Evolutionary conservation across 2,329 filamentous ascomycete genomes (phyloP), one percentile per base, ranked within the genome.

Genomic region (Fusarium neocosmosporiellum): DNA sequence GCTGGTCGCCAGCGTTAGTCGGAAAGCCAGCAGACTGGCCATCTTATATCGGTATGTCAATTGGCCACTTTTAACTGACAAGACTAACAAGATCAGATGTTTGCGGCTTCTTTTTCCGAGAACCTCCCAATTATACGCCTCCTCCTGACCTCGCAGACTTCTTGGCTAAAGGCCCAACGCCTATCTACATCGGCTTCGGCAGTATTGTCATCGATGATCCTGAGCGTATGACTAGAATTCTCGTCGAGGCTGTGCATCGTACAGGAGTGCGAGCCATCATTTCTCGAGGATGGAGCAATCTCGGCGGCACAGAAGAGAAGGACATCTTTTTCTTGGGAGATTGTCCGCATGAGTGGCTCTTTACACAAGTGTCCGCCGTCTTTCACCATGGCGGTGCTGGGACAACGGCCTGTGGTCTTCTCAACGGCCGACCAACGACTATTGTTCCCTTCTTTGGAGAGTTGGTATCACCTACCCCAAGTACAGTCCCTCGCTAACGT

Each of bases 371-470:
- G 2, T 82, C 83, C 24, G 90, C 89, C 0, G 91, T 91, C 3
- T 87, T 94, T 2, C 92, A 93, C 66, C 92, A 94, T 68, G 91
- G 92, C 13, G 92, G 92, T 13, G 92, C 92, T 1, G 92, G 92
- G 6, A 94, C 92, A 0, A 0, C 91, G 1, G 92, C 92, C 1
- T 92, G 91, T 46, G 91, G 91, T 2, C 83, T 94, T 29, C 91
- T 90, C 77, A 91, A 87, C 72, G 91, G 87, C 7, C 89, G 87
- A 75, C 92, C 92, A 0, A 93, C 90, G 4, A 90, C 92, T 86
- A 88, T 94, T 37, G 90, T 94, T 2, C 92, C 92, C 0, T 94
- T 94, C 81, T 94, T 94, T 94, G 92, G 92, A 20, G 67, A 76
- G 59, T 54, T 50, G 5, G 63, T 65, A 43, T 34, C 24, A 54